Evolutionary conservation across 306 rosid genomes (phyloP), one percentile per base, ranked within the genome.

Genomic region (Trichosanthes cucumerina): DNA sequence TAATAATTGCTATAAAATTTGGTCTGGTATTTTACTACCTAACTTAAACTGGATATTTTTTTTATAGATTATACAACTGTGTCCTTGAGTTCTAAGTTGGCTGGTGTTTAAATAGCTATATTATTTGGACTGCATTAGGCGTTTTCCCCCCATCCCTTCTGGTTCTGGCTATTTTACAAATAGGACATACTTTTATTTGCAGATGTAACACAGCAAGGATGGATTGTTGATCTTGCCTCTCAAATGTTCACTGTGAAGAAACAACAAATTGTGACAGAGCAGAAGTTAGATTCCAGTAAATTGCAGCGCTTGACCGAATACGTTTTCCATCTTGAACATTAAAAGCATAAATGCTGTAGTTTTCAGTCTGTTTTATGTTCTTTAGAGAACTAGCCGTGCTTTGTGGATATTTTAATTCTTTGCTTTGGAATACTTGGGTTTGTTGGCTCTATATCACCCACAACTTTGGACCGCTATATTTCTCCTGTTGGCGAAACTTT

Each of bases 261-360:
- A 88, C 97, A 87, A 66, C 79, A 87, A 79, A 62, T 80, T 19
- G 83, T 84, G 82, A 86, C 87, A 0, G 91, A 91, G 87, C 98
- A 96, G 93, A 96, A 88, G 81, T 87, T 92, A 31, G 92, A 91
- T 81, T 89, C 91, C 21, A 78, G 91, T 66, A 92, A 90, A 87
- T 84, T 92, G 89, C 98, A 96, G 89, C 88, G 87, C 66, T 84
- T 96, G 88, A 96, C 96, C 4, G 99, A 96, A 87, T 92, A 91
- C 71, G 96, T 92, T 43, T 96, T 90, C 87, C 96, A 91, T 80
- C 90, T 91, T 0, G 97, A 92, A 91, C 99, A 96, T 79, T 89
- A 83, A 86, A 83, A 86, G 79, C 28, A 4, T 79, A 64, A 24
- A 24, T 47, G 14, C 41, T 79, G 81, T 43, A 13, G 70, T 54